Base-by-base conservation (phyloP, 2,329 filamentous ascomycete genomes). In the Rachicladosporium sp. region DNA sequence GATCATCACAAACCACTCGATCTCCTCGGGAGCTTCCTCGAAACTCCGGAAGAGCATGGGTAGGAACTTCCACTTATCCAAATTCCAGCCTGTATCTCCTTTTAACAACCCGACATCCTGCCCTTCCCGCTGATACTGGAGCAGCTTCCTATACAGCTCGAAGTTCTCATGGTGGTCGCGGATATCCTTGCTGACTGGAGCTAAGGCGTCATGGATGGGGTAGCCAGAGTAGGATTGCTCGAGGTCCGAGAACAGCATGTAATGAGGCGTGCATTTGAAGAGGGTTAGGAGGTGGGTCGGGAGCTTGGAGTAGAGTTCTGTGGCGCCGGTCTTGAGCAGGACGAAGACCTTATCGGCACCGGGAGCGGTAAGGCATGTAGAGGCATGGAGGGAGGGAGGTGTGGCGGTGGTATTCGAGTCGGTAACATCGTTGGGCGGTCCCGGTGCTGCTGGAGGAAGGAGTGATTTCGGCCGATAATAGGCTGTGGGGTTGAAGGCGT, bases 61-160 rank as follows among this genome's bases (percentile, higher is more conserved):
- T 23, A 75, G 50, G 45, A 74, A 74, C 52, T 75, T 75, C 62
- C 67, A 75, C 50, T 70, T 71, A 54, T 75, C 71, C 34, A 74
- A 60, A 19, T 56, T 63, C 71, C 71, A 74, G 2, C 70, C 70
- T 54, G 59, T 44, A 31, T 45, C 44, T 13, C 57, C 55, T 33
- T 49, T 48, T 10, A 61, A 42, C 35, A 53, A 49, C 40, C 47
- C 46, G 38, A 53, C 43, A 38, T 59, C 52, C 37, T 55, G 56
- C 2, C 55, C 53, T 35, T 57, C 54, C 3, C 46, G 43, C 29
- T 54, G 48, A 42, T 54, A 57, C 23, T 53, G 38, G 33, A 52
- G 48, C 12, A 60, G 43, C 27, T 55, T 54, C 15, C 51, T 46
- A 31, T 59, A 61, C 12, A 58, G 40, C 29, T 53, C 47, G 43